Evolutionary conservation across 768 basidiomycete genomes (phyloP).

Genomic region (Chlorophyllum brunneum): DNA sequence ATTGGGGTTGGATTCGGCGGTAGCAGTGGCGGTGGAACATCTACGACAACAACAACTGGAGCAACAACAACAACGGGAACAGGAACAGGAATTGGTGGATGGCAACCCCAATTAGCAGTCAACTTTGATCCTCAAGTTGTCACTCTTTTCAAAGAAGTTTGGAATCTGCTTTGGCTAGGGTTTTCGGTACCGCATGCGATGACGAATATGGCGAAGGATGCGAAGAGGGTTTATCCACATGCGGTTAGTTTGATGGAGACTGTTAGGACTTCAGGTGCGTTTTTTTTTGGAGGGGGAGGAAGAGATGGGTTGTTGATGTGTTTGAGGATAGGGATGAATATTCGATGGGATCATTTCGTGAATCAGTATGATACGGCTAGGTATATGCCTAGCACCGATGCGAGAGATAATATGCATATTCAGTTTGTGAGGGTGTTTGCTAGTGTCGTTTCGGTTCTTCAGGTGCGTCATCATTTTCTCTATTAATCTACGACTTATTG

Average conservation of each 20-base stretch:
- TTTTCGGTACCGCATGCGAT: constrained; percentile 95
- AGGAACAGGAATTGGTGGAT: constrained; percentile 27
- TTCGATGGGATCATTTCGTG: constrained; percentile 96
- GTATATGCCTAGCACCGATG: constrained; percentile 71
- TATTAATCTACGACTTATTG: background rate
- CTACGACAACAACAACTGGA: background rate
- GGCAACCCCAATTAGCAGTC: constrained; percentile 83
- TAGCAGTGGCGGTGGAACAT: constrained; percentile 25
- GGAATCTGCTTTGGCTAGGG: constrained; percentile 92
- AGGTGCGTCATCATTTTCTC: constrained; percentile 40
- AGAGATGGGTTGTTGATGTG: constrained; percentile 34
- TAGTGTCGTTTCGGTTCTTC: constrained; percentile 85
- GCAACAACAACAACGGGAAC: background rate
- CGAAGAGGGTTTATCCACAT: constrained; percentile 96
- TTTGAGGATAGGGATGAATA: constrained; percentile 71
- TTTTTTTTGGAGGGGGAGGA: constrained; percentile 88
- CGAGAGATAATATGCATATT: constrained; percentile 81
- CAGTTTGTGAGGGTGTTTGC: constrained; percentile 96
- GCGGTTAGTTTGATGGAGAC: constrained; percentile 99
- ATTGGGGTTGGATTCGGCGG: constrained; percentile 61
- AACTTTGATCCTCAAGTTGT: constrained; percentile 99
- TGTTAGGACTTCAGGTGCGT: constrained; percentile 94
- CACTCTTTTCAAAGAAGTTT: constrained; percentile 96
- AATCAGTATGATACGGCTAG: constrained; percentile 87
- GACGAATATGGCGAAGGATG: constrained; percentile 97